These are phyloP conservation scores for Claviceps pusilla DNA, from an alignment of 2,329 filamentous ascomycete genomes.

Conservation along the genomic window DNA sequence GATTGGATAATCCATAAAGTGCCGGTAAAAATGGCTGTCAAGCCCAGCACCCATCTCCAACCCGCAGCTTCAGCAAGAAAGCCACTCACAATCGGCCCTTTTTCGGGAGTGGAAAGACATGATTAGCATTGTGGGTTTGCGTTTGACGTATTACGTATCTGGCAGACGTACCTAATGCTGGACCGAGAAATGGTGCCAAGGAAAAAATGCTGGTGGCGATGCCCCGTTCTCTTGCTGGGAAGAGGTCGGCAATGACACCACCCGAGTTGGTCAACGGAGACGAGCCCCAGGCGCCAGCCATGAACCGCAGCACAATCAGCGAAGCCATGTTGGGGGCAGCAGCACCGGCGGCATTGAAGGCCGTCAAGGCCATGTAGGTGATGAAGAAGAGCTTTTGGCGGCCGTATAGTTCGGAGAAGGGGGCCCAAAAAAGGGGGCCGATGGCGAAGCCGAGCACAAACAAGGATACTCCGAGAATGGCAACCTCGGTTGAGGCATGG, in stretches of 20 bases:
- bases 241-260: slow-evolving; percentile 50
- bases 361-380: slow-evolving; percentile 42
- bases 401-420: slow-evolving; percentile 49
- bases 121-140: background rate
- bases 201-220: slow-evolving; percentile 45
- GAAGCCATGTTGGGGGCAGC: slow-evolving; percentile 42
- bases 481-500: slow-evolving; percentile 32
- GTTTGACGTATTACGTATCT: no score
- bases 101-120: no score
- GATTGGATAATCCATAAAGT: slow-evolving; percentile 38
- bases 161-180: slow-evolving; percentile 29
- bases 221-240: slow-evolving; percentile 37
- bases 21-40: slow-evolving; percentile 47
- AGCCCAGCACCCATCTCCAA: slow-evolving; percentile 51
- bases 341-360: slow-evolving; percentile 46
- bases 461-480: slow-evolving; percentile 47
- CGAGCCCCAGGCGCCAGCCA: slow-evolving; percentile 48
- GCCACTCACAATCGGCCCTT: slow-evolving; percentile 46
- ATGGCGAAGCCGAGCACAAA: slow-evolving; percentile 49
- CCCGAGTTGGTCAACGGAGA: slow-evolving; percentile 48
- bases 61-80: slow-evolving; percentile 45
- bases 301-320: slow-evolving; percentile 54
- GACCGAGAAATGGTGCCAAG: slow-evolving; percentile 49
- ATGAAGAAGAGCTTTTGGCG: slow-evolving; percentile 43
- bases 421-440: slow-evolving; percentile 51